Evolutionary conservation across 441 rosid genomes (phyloP).

Genomic region (Pelargonium fulgidum): DNA sequence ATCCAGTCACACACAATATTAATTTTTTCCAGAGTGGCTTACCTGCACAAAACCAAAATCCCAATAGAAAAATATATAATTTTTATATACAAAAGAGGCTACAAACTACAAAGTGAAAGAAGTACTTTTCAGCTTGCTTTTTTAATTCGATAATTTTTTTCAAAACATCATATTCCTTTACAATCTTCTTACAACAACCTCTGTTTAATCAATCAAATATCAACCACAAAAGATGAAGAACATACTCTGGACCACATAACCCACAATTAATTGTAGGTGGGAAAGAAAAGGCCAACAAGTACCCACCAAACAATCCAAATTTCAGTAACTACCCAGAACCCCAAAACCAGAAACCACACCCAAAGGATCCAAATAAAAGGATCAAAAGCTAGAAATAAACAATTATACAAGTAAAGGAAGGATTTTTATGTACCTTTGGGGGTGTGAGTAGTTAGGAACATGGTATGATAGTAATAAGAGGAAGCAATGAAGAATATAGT

Average conservation of each 20-base stretch:
- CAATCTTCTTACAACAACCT: background rate
- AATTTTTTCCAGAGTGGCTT: no score
- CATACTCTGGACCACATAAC: background rate
- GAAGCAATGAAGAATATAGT: no score
- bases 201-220: background rate
- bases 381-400: background rate
- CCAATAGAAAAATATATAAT: no score
- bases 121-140: background rate
- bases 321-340: background rate
- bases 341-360: background rate
- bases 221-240: slow-evolving; percentile 2
- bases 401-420: background rate
- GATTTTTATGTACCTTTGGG: slow-evolving; percentile 4
- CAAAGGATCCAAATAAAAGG: background rate
- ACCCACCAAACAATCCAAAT: background rate
- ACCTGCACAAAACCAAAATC: background rate
- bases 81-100: no score
- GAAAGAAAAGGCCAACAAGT: background rate
- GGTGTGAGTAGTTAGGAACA: slow-evolving; percentile 14
- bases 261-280: background rate
- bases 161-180: background rate
- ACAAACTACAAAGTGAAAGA: no score
- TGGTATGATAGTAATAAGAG: background rate
- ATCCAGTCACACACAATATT: no score
- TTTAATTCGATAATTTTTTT: background rate